Base-by-base conservation (phyloP, 371 early-diverging fungal species). In the Conidiobolus incongruus region DNA sequence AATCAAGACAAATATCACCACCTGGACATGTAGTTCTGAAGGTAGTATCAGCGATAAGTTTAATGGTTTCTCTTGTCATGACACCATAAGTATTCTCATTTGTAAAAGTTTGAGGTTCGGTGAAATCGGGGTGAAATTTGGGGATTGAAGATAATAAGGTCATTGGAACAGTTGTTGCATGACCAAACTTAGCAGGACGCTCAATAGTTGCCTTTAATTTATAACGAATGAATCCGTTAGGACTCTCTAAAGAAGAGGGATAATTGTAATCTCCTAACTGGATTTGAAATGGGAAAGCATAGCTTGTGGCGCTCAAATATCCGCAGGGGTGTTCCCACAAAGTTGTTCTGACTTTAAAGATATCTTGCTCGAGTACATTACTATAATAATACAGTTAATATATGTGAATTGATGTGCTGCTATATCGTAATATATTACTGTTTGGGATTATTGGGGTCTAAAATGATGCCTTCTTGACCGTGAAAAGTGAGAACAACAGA, bases 151-250 rank as follows among this genome's bases (percentile, higher is more conserved):
- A 43, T 13, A 43, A 34, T 13, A 43, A 21, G 10, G 30, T 43
- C 6, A 43, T 33, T 15, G 43, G 43, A 11, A 23, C 23, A 15
- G 34, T n/a, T 2, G 43, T 43, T 6, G 33, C n/a, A 30, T 43
- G 43, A 34, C 43, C 43, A 33, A 43, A 43, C 8, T 34, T 30
- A 6, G 43, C 31, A 16, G 43, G 43, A 21, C 43, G 10, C 8
- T 43, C 43, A 20, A 43, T 43, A 10, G 33, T 34, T 4, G 43
- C 43, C 22, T 43, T 43, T 12, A 43, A 43, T 23, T 43, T 43
- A 19, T 43, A 43, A 4, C 43, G 43, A 21, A 43, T 43, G 22
- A 19, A 2, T 21, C 15, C 13, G 6, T 21, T 10, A 33, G 10
- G 31, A 19, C 31, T 34, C 34, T 43, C 43, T 15, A 33, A 43